phyloP scores from a whole-genome alignment of 371 early-diverging fungal genomes.

The Rhizopus stolonifer region DNA sequence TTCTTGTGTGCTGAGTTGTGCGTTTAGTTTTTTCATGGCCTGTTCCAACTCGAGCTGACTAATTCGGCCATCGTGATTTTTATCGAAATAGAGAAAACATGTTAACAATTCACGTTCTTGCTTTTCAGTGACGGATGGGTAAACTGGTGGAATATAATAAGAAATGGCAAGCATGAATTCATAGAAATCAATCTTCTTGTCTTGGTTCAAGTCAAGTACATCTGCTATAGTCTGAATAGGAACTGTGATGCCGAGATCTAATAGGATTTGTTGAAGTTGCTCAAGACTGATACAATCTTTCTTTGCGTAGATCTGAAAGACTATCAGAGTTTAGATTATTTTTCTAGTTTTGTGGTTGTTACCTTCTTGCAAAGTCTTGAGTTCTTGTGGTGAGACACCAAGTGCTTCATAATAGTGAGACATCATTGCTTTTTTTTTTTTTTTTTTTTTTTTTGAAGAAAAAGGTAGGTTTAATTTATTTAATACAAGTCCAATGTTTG shows the following conservation, averaged over 20 bases:
- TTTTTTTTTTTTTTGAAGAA: background rate
- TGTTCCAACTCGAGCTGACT: conserved; percentile 68
- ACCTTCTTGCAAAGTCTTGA: conserved; percentile 19
- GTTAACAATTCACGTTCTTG: conserved; percentile 55
- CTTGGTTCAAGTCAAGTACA: conserved; percentile 46
- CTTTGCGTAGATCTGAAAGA: conserved; percentile 53
- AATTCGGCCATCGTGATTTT: conserved; percentile 71
- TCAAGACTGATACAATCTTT: conserved; percentile 58
- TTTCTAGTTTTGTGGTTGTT: too few relatives aligned
- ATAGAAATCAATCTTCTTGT: conserved; percentile 59
- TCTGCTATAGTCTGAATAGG: conserved; percentile 8
- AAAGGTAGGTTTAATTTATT: conserved; percentile 1
- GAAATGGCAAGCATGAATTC: conserved; percentile 72
- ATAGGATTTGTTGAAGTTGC: conserved; percentile 67
- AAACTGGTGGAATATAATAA: conserved; percentile 13
- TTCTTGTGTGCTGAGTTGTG: conserved; percentile 68
- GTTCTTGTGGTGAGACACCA: conserved; percentile 19
- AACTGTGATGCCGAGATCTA: conserved; percentile 68
- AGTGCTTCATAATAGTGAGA: conserved; percentile 4
- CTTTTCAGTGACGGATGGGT: conserved; percentile 9
- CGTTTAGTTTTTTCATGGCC: conserved; percentile 68
- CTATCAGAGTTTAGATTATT: conserved; percentile 6
- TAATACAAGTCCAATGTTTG: background rate
- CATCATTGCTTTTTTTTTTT: too few relatives aligned
- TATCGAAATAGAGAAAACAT: conserved; percentile 74